Evolutionary conservation across 768 basidiomycete genomes (phyloP).

Genomic region (Suillus sp.): DNA sequence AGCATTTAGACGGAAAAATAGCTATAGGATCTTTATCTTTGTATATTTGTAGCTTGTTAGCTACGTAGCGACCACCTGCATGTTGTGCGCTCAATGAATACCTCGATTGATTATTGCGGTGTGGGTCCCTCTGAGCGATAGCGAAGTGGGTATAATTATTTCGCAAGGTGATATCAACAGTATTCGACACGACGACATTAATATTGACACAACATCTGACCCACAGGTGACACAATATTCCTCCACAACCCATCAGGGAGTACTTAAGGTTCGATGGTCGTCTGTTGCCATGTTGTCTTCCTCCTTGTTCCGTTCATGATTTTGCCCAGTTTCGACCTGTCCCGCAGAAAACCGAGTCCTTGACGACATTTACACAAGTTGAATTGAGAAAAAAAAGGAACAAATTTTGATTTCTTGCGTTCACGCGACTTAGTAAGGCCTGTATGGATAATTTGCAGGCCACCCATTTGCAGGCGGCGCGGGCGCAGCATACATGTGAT

Average conservation of each 20-base stretch:
- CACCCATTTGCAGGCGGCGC: neutral
- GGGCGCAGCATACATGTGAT: neutral
- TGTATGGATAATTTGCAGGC: neutral
- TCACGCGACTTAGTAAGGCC: neutral
- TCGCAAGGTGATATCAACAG: neutral
- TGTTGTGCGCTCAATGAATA: slow-evolving; percentile 1
- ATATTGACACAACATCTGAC: neutral
- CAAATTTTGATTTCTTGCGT: neutral
- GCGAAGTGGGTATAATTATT: neutral
- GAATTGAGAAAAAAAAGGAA: neutral
- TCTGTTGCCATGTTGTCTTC: neutral
- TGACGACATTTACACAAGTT: neutral
- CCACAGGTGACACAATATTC: neutral
- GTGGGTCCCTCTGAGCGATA: neutral
- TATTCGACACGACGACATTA: neutral
- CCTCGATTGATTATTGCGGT: neutral
- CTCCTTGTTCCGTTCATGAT: neutral
- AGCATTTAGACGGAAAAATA: slow-evolving; percentile 9
- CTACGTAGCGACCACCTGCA: neutral
- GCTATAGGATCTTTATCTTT: neutral
- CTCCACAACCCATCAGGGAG: neutral
- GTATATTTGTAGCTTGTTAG: slow-evolving; percentile 7
- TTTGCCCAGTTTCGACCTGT: neutral
- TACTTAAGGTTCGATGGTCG: neutral
- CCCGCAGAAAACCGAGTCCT: neutral